Evolutionary conservation across 1,284 basidiomycete species (phyloP), one percentile per base, ranked within the genome.

Genomic region (Cystobasidium pallidum): DNA sequence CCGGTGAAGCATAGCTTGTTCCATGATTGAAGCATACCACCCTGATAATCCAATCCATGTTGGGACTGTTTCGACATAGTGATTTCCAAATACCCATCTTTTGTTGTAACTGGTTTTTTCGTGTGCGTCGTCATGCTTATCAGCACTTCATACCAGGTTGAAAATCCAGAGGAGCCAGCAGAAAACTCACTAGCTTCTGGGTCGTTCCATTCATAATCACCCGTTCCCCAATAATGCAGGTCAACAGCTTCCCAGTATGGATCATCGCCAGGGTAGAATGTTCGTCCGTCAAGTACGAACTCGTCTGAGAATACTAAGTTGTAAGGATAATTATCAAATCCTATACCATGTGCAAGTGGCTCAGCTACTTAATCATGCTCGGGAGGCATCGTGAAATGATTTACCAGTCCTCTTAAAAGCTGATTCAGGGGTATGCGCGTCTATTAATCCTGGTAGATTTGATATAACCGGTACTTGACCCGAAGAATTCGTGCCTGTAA

Each of bases 281-380:
- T 83, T 59, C 86, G 79, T 7, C 91, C 93, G 36, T 89, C 88
- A 6, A 78, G 82, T 62, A 94, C 88, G 81, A 96, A 96, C 81
- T 98, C 94, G 81, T 98, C 94, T 71, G 89, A 92, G 80, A 94
- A 94, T 1, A 93, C 88, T 36, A 97, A 86, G 26, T 81, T 76
- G 67, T 79, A 80, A 19, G 43, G 54, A 39, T 76, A 52, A 32
- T 77, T 77, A 72, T 79, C 77, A 24, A 75, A 73, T 6, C 78
- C 79, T 13, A 34, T 19, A 19, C 8, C 47, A 32, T 7, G 7
- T 39, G 36, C 3, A 43, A 26, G 34, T 17, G 58, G 75, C n/a
- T 75, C 75, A 1, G 70, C 76, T 34, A 41, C 15, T 39, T 66
- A 26, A 19, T 24, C 17, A 62, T 8, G 2, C 3, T 26, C 28